Base-by-base conservation (phyloP, 2,329 filamentous ascomycete genomes). In the Fusarium sp. region DNA sequence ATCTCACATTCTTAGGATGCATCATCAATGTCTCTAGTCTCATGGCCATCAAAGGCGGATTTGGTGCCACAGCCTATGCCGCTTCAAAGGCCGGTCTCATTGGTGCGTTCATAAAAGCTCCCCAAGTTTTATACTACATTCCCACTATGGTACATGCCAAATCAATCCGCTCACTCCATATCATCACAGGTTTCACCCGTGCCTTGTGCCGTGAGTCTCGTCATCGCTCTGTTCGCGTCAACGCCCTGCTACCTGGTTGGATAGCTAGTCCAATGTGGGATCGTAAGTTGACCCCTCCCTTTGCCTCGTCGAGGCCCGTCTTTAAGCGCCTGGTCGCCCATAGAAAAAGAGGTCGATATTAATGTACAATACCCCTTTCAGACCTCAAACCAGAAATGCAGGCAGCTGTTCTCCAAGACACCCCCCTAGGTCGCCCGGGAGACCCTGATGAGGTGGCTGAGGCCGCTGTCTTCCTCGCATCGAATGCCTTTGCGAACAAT, bases 21-120 rank as follows among this genome's bases (percentile, higher is more conserved):
- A 93, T 96, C 60, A 88, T 96, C 74, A 96, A 96, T 71, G 79
- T 97, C 22, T 88, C 91, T 1, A 94, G 91, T 43, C 78, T 96
- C 28, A 83, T 96, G 41, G 92, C 88, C 0, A 72, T 83, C 2
- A 88, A 88, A 55, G 89, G 88, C 1, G 90, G 89, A 1, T 80
- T 80, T 2, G 93, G 93, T 7, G 88, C 89, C 11, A 85, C 89
- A 5, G 85, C 88, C 1, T 95, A 95, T 73, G 88, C 90, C 6
- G 91, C 91, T 7, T 89, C 88, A 39, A 96, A 96, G 74, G 91
- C 92, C 6, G 92, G 91, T 3, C 78, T 96, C 2, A 75, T 95
- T 13, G 90, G 90, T 83, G 77, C 66, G 80, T 74, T 44, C 35
- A 45, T 61, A 15, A 53, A 65, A 29, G 28, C 44, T 50, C 40